Base-by-base conservation (phyloP, 306 rosid species). In the Lathyrus sativus region DNA sequence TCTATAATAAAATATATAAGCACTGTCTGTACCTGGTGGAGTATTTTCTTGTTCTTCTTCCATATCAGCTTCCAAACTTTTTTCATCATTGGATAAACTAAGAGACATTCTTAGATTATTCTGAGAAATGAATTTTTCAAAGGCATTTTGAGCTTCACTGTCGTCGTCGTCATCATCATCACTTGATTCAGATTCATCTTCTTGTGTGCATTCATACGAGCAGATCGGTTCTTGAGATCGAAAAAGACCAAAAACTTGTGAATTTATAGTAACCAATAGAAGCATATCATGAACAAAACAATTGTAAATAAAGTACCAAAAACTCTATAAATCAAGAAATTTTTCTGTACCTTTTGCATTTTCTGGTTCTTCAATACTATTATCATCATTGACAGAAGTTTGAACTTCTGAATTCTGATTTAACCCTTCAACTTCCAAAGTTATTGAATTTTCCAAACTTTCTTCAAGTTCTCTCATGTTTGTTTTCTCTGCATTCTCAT, bases 261-360 rank as follows among this genome's bases (percentile, higher is more conserved):
- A 31, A 44, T 53, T 43, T 54, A 72, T 31, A 54, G 55, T 54
- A 69, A 63, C 46, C 38, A 74, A 22, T 29, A 62, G 41, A 50
- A 46, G 28, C 37, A 53, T 7, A 42, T 48, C 18, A 49, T 58
- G 48, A 44, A 38, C 29, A 12, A 64, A 42, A 50, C 17, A 61
- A 55, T 11, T 42, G 38, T 45, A 54, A 28, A 29, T 48, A 44
- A 54, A 38, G 51, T 48, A 12, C 19, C 19, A 14, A 28, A 76
- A 62, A 72, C 17, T 28, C 31, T 17, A 69, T 59, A 48, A 45
- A 67, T 48, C 66, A 67, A n/a, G 72, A 15, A 48, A 72, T 62
- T 75, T 56, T 19, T 53, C 62, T 53, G 62, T 83, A 87, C 92
- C 96, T 86, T 65, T 69, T 65, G 61, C 48, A 45, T 76, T 33